Evolutionary conservation across 805 yeast species (phyloP).

Genomic region (Lipomyces anomalus): DNA sequence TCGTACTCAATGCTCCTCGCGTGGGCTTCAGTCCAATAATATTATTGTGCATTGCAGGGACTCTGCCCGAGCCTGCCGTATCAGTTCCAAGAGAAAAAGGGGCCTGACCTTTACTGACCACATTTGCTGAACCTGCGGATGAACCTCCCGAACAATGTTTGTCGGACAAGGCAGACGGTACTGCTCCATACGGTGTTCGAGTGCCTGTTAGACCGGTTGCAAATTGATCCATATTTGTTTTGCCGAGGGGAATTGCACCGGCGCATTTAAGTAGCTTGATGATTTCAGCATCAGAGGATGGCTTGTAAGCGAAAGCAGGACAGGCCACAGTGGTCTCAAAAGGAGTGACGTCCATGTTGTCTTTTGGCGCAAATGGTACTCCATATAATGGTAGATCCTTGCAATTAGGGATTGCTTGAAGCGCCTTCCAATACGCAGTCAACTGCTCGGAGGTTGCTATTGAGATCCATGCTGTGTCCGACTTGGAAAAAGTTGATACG

Average conservation of each 20-base stretch:
- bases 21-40: slow-evolving; percentile 90
- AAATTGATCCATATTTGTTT: slow-evolving; percentile 93
- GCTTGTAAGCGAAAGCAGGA: slow-evolving; percentile 69
- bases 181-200: slow-evolving; percentile 89
- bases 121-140: slow-evolving; percentile 88
- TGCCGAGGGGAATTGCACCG: slow-evolving; percentile 91
- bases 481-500: slow-evolving; percentile 31
- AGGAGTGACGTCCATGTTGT: slow-evolving; percentile 82
- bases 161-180: slow-evolving; percentile 68
- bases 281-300: slow-evolving; percentile 66
- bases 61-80: slow-evolving; percentile 97
- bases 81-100: slow-evolving; percentile 92
- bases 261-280: slow-evolving; percentile 72
- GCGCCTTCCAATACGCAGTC: slow-evolving; percentile 67
- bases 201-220: slow-evolving; percentile 97
- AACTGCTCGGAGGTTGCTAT: slow-evolving; percentile 56
- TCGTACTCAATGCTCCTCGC: slow-evolving; percentile 74
- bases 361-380: slow-evolving; percentile 92
- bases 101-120: slow-evolving; percentile 81
- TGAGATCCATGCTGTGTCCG: slow-evolving; percentile 91
- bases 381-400: slow-evolving; percentile 65
- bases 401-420: slow-evolving; percentile 56
- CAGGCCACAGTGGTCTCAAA: slow-evolving; percentile 95
- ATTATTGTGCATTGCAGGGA: slow-evolving; percentile 95
- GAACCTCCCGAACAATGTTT: slow-evolving; percentile 91